Evolutionary conservation across 768 basidiomycete species (phyloP).

Genomic region (Tricholoma furcatifolium): DNA sequence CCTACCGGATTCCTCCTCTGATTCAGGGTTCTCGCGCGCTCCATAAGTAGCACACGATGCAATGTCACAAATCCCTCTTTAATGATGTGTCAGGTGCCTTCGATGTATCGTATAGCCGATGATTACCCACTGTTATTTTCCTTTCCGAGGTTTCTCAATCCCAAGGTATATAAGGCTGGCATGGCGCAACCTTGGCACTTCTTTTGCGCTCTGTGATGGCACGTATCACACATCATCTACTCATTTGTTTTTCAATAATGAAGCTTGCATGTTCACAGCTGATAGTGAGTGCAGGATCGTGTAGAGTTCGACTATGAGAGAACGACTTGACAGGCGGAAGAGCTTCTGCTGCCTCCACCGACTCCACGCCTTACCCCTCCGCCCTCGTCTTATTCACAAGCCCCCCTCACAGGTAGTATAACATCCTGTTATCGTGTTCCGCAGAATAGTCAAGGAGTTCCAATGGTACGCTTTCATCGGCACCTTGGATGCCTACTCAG

Average conservation of each 20-base stretch:
- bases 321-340: neutral
- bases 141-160: too few relatives aligned
- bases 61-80: too few relatives aligned
- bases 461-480: neutral
- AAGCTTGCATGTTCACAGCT: neutral
- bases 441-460: neutral
- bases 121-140: too few relatives aligned
- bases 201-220: neutral
- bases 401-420: neutral
- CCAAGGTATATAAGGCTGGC: too few relatives aligned
- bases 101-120: too few relatives aligned
- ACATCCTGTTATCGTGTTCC: neutral
- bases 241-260: neutral
- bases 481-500: too few relatives aligned
- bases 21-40: too few relatives aligned
- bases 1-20: too few relatives aligned
- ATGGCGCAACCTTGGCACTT: too few relatives aligned
- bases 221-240: neutral
- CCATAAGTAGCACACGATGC: too few relatives aligned
- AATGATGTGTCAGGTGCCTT: too few relatives aligned
- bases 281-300: neutral
- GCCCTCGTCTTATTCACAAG: neutral
- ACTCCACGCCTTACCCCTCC: slow-evolving; percentile 1
- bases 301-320: neutral
- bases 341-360: neutral